Percentiles rank a stretch among this genome's conserved stretches.
These are phyloP conservation scores for Claviceps capensis DNA, from an alignment of 2,329 filamentous ascomycete genomes.

Conservation along the genomic window DNA sequence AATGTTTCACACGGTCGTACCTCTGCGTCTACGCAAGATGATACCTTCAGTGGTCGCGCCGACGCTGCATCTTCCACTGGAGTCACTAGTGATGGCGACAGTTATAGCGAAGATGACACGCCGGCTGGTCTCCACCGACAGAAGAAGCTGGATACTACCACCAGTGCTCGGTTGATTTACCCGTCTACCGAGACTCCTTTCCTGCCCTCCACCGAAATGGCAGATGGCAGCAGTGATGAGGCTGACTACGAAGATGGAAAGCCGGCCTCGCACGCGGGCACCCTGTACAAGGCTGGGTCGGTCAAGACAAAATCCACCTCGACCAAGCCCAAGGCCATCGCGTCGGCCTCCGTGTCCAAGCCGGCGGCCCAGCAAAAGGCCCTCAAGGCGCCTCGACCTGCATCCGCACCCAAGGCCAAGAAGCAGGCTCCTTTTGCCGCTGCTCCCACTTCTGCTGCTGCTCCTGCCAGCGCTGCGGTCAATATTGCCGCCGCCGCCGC, in stretches of 20 bases:
- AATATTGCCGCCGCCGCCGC: background rate
- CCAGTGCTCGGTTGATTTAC: conserved; percentile 32
- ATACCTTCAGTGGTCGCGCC: conserved; percentile 81
- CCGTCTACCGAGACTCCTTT: conserved; percentile 40
- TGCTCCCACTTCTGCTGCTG: background rate
- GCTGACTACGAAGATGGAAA: conserved; percentile 18
- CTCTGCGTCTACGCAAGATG: conserved; percentile 84
- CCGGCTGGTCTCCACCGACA: conserved; percentile 42
- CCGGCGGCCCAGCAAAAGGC: conserved; percentile 22
- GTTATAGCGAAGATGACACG: conserved; percentile 48
- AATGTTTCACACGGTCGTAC: conserved; percentile 88
- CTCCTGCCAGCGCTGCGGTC: conserved; percentile 6
- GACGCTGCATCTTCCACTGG: conserved; percentile 76
- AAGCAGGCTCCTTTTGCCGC: conserved; percentile 26
- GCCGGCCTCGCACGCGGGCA: conserved; percentile 16
- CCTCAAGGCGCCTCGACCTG: conserved; percentile 28
- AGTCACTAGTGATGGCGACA: conserved; percentile 67
- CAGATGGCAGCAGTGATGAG: conserved; percentile 22
- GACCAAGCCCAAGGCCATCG: conserved; percentile 25
- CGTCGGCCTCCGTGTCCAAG: conserved; percentile 19
- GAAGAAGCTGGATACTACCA: conserved; percentile 34
- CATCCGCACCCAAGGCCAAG: conserved; percentile 33
- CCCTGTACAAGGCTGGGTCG: conserved; percentile 25
- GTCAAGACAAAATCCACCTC: conserved; percentile 22
- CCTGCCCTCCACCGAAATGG: conserved; percentile 35